Evolutionary conservation across 2,329 filamentous ascomycete genomes (phyloP).

Genomic region (Phialemonium atrogriseum): DNA sequence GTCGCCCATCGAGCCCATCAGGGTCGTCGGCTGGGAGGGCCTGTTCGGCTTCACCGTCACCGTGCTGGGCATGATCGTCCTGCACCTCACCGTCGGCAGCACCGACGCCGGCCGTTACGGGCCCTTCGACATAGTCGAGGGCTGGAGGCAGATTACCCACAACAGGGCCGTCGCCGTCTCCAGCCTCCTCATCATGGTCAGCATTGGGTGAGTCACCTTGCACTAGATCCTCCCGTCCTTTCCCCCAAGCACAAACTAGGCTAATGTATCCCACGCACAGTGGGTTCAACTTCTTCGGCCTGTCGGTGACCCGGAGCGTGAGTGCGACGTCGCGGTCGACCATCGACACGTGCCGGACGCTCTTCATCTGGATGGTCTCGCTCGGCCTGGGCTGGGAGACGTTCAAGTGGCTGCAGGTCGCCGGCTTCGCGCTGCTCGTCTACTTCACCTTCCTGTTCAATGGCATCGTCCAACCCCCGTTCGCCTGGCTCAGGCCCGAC

Average conservation of each 20-base stretch:
- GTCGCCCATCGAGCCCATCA: conserved; percentile 64
- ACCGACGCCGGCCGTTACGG: conserved; percentile 68
- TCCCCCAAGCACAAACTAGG: not conserved
- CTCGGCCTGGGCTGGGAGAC: conserved; percentile 91
- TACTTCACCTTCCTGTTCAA: conserved; percentile 98
- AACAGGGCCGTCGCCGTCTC: conserved; percentile 65
- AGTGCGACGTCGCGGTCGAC: conserved; percentile 90
- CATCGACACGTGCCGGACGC: conserved; percentile 92
- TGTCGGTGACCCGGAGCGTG: conserved; percentile 83
- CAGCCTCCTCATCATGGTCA: conserved; percentile 90
- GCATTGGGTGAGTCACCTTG: conserved; percentile 66
- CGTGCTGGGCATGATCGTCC: conserved; percentile 64
- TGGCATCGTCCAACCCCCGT: conserved; percentile 77
- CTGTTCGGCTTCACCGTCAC: conserved; percentile 83
- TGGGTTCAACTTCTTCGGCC: conserved; percentile 97
- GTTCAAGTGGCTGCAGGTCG: conserved; percentile 94
- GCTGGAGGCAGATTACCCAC: conserved; percentile 69
- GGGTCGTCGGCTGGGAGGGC: conserved; percentile 94
- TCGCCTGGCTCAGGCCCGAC: conserved; percentile 55
- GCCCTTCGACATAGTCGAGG: conserved; percentile 85
- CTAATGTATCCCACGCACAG: conserved; percentile 30
- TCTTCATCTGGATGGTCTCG: conserved; percentile 97
- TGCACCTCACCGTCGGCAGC: conserved; percentile 70
- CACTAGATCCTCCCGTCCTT: not conserved
- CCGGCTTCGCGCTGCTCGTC: conserved; percentile 80